Evolutionary conservation across 2,329 filamentous ascomycete species (phyloP).

Genomic region (Venturia carpophila): DNA sequence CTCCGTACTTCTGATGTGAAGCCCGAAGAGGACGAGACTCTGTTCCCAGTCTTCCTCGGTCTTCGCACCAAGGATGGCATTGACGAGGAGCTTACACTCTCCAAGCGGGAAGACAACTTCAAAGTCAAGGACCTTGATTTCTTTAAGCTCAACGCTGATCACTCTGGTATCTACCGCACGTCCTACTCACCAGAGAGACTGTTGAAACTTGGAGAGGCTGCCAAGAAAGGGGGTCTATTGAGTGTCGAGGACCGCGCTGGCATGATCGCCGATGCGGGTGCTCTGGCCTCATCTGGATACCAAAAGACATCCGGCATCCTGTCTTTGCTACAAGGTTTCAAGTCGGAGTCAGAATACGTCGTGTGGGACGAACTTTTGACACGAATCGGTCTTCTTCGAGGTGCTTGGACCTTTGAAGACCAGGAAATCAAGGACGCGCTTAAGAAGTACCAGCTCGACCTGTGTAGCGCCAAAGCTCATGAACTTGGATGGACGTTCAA

Average conservation of each 20-base stretch:
- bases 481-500: conserved; percentile 83
- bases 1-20: conserved; percentile 86
- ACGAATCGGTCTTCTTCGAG: conserved; percentile 68
- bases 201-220: conserved; percentile 78
- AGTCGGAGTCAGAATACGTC: conserved; percentile 74
- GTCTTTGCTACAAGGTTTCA: conserved; percentile 76
- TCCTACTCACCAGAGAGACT: conserved; percentile 78
- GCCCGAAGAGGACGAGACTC: conserved; percentile 78
- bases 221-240: conserved; percentile 63
- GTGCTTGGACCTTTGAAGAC: conserved; percentile 85
- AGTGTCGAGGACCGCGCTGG: conserved; percentile 86
- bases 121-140: conserved; percentile 75
- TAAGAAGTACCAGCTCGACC: conserved; percentile 71
- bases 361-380: conserved; percentile 91
- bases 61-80: conserved; percentile 78
- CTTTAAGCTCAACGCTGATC: conserved; percentile 94
- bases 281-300: conserved; percentile 81
- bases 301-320: conserved; percentile 87
- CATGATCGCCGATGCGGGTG: conserved; percentile 83
- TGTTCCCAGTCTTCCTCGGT: conserved; percentile 85
- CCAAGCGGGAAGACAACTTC: conserved; percentile 66
- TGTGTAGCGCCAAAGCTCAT: conserved; percentile 73
- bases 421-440: conserved; percentile 63
- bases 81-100: conserved; percentile 65
- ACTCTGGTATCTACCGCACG: conserved; percentile 86